These are phyloP conservation scores for Candida silvicultrix DNA, from an alignment of 805 yeast species.

Conservation along the genomic window DNA sequence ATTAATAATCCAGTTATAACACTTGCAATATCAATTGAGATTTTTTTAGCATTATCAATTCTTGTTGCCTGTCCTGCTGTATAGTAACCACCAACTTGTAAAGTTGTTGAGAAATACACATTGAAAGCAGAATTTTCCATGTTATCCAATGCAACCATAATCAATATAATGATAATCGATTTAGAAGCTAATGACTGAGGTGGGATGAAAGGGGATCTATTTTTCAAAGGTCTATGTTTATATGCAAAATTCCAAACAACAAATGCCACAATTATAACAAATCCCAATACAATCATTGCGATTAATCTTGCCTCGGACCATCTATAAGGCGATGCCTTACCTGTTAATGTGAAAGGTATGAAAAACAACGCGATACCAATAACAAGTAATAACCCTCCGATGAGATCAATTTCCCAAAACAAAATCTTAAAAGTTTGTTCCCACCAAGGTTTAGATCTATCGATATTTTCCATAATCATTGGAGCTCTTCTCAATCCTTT, in stretches of 20 bases:
- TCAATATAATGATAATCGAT: slow-evolving; percentile 14
- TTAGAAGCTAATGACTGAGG: slow-evolving; percentile 15
- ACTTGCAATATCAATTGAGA: slow-evolving; percentile 21
- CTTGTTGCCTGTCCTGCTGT: slow-evolving; percentile 24
- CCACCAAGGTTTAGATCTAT: slow-evolving; percentile 7
- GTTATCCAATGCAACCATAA: slow-evolving; percentile 19
- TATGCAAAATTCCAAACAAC: slow-evolving; percentile 18
- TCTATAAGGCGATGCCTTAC: slow-evolving; percentile 15
- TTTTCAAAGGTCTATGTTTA: slow-evolving; percentile 3
- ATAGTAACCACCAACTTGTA: slow-evolving; percentile 25
- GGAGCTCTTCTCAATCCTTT: slow-evolving; percentile 7
- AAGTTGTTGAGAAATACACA: slow-evolving; percentile 20
- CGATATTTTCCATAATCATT: slow-evolving; percentile 8
- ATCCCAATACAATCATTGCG: slow-evolving; percentile 22
- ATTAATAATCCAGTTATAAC: slow-evolving; percentile 21
- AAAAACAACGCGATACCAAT: slow-evolving; percentile 21
- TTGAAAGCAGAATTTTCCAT: slow-evolving; percentile 21
- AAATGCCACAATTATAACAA: slow-evolving; percentile 10
- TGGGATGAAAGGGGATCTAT: slow-evolving; percentile 21
- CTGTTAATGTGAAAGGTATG: slow-evolving; percentile 24
- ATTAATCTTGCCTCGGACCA: slow-evolving; percentile 19
- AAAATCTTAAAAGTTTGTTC: slow-evolving; percentile 9
- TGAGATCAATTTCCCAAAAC: slow-evolving; percentile 17
- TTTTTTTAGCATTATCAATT: slow-evolving; percentile 25
- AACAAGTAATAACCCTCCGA: slow-evolving; percentile 18